A percentile compares a stretch with the other conserved stretches of the same genome.
phyloP scores from a whole-genome alignment of 768 basidiomycete genomes.

The Leucocoprinus birnbaumii region DNA sequence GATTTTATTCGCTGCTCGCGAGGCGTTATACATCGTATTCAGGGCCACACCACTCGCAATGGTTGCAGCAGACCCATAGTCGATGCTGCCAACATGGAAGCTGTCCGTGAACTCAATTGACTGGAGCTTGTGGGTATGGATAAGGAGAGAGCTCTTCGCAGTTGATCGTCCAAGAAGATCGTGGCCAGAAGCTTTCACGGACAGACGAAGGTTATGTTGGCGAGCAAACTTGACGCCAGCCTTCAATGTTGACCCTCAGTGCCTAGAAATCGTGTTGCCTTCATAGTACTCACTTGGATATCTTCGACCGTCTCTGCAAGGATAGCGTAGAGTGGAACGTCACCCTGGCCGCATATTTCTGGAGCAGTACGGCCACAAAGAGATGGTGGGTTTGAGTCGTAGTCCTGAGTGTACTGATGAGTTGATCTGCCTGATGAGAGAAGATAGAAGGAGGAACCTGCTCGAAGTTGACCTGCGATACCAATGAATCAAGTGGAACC shows the following conservation, averaged over 20 bases:
- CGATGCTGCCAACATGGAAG: background rate
- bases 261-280: too few relatives aligned
- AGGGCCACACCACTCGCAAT: conserved; percentile 22
- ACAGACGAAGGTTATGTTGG: conserved; percentile 1
- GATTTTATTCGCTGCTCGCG: conserved; percentile 21
- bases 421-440: too few relatives aligned
- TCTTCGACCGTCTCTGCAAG: conserved; percentile 26
- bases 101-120: too few relatives aligned
- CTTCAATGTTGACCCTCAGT: too few relatives aligned
- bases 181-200: too few relatives aligned
- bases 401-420: conserved; percentile 18
- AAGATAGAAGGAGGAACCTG: background rate
- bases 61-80: conserved; percentile 17
- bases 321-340: conserved; percentile 26
- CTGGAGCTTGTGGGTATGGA: too few relatives aligned
- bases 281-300: conserved; percentile 23
- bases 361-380: conserved; percentile 20
- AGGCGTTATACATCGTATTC: conserved; percentile 17
- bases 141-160: too few relatives aligned
- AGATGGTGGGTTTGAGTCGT: conserved; percentile 21
- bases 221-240: conserved; percentile 1
- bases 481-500: too few relatives aligned
- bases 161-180: background rate
- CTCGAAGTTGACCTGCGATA: conserved; percentile 2
- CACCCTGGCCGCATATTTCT: conserved; percentile 26